These are phyloP conservation scores for Boletus rufocinnamomeus DNA, from an alignment of 768 basidiomycete genomes.

Conservation along the genomic window DNA sequence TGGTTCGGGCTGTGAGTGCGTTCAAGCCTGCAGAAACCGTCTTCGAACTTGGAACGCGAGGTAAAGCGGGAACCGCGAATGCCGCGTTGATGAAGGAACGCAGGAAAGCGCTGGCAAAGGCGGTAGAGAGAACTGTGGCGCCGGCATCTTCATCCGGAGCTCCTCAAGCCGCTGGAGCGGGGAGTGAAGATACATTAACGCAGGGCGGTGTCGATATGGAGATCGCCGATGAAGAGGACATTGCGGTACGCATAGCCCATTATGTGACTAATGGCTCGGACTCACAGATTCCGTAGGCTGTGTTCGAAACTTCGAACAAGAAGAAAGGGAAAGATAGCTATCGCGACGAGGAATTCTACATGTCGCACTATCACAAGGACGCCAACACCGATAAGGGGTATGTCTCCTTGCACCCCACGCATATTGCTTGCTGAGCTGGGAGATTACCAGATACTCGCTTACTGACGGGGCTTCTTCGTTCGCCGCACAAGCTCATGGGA, in stretches of 20 bases:
- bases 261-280: neutral
- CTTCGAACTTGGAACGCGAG: slow-evolving; percentile 83
- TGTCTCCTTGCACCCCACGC: slow-evolving; percentile 22
- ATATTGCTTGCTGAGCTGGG: neutral
- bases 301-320: slow-evolving; percentile 58
- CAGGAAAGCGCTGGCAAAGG: slow-evolving; percentile 72
- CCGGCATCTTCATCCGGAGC: slow-evolving; percentile 31
- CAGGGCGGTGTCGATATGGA: slow-evolving; percentile 43
- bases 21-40: slow-evolving; percentile 90
- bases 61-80: slow-evolving; percentile 54
- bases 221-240: slow-evolving; percentile 80
- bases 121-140: slow-evolving; percentile 48
- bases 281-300: slow-evolving; percentile 47
- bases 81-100: slow-evolving; percentile 86
- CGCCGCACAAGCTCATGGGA: slow-evolving; percentile 75
- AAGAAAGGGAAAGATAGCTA: slow-evolving; percentile 49
- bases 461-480: slow-evolving; percentile 86
- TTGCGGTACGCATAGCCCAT: slow-evolving; percentile 51
- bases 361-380: slow-evolving; percentile 90
- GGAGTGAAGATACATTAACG: slow-evolving; percentile 34
- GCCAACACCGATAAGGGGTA: slow-evolving; percentile 90
- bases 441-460: slow-evolving; percentile 72
- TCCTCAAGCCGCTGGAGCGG: slow-evolving; percentile 37
- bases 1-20: slow-evolving; percentile 74
- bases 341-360: slow-evolving; percentile 85